A percentile compares a stretch with the other conserved stretches of the same genome.
phyloP scores from a whole-genome alignment of 202 grass and related monocot species.

The Setaria italica region DNA sequence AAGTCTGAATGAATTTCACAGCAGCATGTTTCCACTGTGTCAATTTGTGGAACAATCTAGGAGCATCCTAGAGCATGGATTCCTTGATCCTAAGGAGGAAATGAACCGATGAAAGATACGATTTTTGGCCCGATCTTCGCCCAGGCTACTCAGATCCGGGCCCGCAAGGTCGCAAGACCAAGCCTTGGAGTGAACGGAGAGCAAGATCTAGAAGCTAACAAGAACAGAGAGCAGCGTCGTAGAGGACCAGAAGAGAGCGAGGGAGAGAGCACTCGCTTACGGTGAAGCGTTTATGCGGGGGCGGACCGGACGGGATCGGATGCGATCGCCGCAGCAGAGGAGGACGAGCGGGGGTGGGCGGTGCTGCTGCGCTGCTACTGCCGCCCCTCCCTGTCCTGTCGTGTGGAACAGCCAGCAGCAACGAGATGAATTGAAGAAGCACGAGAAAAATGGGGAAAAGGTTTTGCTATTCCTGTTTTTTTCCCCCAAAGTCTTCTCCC shows the following conservation, averaged over 20 bases:
- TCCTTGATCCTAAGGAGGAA: too few species aligned
- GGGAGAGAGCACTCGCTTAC: not conserved
- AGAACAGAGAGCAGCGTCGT: not conserved
- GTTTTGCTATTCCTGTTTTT: not conserved
- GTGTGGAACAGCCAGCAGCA: too few species aligned
- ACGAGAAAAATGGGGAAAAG: too few species aligned
- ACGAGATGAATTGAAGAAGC: too few species aligned
- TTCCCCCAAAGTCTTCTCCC: not conserved
- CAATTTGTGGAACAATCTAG: too few species aligned
- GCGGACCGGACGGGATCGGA: not conserved
- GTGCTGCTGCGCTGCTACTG: not conserved
- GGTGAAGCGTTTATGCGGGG: not conserved
- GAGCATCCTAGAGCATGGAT: too few species aligned
- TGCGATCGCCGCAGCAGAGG: constrained; percentile 19
- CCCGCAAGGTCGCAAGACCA: not conserved
- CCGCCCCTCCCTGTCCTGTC: too few species aligned
- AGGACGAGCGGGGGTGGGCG: not conserved
- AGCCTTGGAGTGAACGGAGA: not conserved
- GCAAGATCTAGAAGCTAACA: constrained; percentile 42
- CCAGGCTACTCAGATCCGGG: constrained; percentile 19
- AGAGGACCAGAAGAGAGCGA: not conserved
- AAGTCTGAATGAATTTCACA: too few species aligned
- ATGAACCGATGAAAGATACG: not conserved
- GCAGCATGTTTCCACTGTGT: too few species aligned
- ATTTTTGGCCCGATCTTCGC: constrained; percentile 30